Evolutionary conservation across 2,329 filamentous ascomycete species (phyloP), one percentile per base, ranked within the genome.

Genomic region (Westerdykella aurantiaca): DNA sequence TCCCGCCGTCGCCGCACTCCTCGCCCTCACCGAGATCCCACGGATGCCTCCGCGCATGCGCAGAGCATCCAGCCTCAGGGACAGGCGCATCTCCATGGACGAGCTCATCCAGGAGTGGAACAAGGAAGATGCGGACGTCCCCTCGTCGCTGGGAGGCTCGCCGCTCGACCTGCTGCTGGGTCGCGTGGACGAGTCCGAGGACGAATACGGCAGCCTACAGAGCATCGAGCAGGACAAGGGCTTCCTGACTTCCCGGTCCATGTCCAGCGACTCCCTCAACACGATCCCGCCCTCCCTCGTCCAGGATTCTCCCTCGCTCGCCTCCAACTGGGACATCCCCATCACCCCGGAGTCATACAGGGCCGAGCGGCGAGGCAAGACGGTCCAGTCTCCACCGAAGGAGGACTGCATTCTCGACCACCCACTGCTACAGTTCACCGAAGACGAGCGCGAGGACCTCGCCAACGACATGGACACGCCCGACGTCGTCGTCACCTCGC

Each of bases 1-100:
- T 13, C 70, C 74, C n/a, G 72, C 77, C 17, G 72, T 81, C 40
- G 77, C 77, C 21, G 77, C 77, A 9, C 65, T 83, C 43, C 65
- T 83, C 29, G 76, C 79, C 43, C 73, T 79, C 37, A 83, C 80
- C 2, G 67, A 76, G 2, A 82, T 83, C 39, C 79, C 79, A 3
- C 72, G 73, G 16, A 75, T 74, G 46, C 67, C 64, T 3, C 62
- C 65, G 48, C 66, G 66, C 9, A 63, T 64, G 11, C 48, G 64
- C 64, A 14, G n/a, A 10, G 33, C 10, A 7, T 12, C 33, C n/a
- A 35, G 16, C 33, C 69, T 53, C 6, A 57, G 63, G 66, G 56
- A 66, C 43, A 66, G 67, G 46, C 63, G 60, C 14, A 69, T 75
- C 38, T 80, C 80, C 40, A 80, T 78, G 55, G 76, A 77, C 47